Percentiles rank a stretch among this genome's conserved stretches.
phyloP scores from a whole-genome alignment of 768 basidiomycete genomes.

The Auricularia cornea region DNA sequence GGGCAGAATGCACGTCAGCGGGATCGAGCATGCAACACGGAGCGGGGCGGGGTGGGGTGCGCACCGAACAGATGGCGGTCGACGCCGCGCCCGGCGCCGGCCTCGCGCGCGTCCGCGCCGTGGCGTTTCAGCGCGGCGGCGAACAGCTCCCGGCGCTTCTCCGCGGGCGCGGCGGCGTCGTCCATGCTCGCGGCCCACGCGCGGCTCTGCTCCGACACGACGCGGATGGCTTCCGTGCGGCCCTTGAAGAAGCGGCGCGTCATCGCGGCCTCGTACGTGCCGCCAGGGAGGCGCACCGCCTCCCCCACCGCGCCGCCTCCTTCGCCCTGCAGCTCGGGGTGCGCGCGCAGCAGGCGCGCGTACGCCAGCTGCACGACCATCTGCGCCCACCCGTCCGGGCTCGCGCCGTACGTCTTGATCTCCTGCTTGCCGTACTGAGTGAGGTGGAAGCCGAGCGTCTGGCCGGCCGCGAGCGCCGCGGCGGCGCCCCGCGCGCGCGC shows the following conservation, averaged over 20 bases:
- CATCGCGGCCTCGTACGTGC: constrained; percentile 90
- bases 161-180: constrained; percentile 30
- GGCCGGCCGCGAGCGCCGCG: constrained; percentile 49
- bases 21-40: too few relatives aligned
- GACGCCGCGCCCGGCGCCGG: constrained; percentile 63
- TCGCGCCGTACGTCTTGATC: constrained; percentile 82
- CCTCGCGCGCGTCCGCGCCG: constrained; percentile 52
- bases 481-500: constrained; percentile 46
- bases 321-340: not conserved
- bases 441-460: constrained; percentile 51
- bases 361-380: constrained; percentile 89
- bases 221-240: constrained; percentile 88
- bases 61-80: constrained; percentile 83
- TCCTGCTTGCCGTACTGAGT: constrained; percentile 78
- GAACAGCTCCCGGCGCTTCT: constrained; percentile 46
- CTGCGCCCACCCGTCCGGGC: constrained; percentile 93
- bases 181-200: constrained; percentile 74
- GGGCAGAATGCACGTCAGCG: too few relatives aligned
- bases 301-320: constrained; percentile 19
- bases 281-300: constrained; percentile 47
- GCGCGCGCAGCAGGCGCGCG: constrained; percentile 43
- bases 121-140: constrained; percentile 57
- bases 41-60: constrained; percentile 12
- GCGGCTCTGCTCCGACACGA: constrained; percentile 68
- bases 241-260: constrained; percentile 86